A percentile compares a stretch with the other conserved stretches of the same genome.
phyloP scores from a whole-genome alignment of 2,329 filamentous ascomycete species.

The Sphaerulina musiva region DNA sequence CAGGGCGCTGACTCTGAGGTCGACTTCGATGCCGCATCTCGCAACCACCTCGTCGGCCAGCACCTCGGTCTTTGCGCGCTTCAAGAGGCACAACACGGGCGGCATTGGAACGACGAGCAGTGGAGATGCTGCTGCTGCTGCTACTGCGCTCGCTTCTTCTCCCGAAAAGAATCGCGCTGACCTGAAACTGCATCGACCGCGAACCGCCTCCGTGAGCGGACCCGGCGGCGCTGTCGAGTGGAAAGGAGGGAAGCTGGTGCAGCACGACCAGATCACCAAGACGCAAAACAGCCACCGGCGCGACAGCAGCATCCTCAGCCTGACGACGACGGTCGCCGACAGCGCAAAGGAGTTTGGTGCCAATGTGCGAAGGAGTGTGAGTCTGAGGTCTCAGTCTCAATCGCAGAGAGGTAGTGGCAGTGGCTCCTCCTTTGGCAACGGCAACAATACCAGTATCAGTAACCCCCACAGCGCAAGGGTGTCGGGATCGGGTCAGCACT shows the following conservation, averaged over 20 bases:
- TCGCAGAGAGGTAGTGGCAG: conserved; percentile 24
- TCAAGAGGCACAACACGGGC: conserved; percentile 2
- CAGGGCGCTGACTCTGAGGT: background rate
- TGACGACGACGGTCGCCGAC: conserved; percentile 32
- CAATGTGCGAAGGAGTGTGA: conserved; percentile 36
- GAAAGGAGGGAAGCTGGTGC: conserved; percentile 5
- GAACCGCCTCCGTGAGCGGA: no score
- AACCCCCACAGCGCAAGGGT: background rate
- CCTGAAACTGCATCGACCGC: background rate
- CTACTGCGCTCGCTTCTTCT: background rate
- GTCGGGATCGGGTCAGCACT: background rate
- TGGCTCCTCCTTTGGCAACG: conserved; percentile 16
- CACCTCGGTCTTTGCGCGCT: conserved; percentile 9
- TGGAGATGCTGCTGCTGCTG: background rate
- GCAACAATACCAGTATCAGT: background rate
- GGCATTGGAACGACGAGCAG: background rate
- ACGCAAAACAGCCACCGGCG: conserved; percentile 16
- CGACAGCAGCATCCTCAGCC: conserved; percentile 26
- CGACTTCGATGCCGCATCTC: background rate
- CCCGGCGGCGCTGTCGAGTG: background rate
- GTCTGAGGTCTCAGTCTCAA: conserved; percentile 35
- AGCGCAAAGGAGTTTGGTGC: conserved; percentile 35
- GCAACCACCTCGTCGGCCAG: background rate
- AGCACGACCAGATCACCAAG: conserved; percentile 1
- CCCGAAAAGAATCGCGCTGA: background rate